A percentile compares a stretch with the other conserved stretches of the same genome.
phyloP scores from a whole-genome alignment of 208 protist genomes.

The Giardia duodenalis region DNA sequence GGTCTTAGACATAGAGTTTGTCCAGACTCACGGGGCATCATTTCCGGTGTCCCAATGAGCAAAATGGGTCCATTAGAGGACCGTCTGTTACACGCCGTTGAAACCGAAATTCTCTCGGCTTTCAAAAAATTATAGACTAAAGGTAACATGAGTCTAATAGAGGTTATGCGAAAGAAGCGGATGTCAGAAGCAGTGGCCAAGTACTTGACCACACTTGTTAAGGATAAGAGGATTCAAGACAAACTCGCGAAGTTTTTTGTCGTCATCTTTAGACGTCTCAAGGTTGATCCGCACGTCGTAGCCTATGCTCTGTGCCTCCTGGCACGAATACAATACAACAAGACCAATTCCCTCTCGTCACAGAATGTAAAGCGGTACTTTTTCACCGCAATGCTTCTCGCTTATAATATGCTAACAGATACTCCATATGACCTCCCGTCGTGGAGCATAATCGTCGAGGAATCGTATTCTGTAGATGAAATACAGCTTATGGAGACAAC shows the following conservation, averaged over 20 bases:
- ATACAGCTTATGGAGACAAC: neutral
- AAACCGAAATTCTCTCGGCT: too few relatives aligned
- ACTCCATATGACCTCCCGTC: neutral
- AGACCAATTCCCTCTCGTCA: neutral
- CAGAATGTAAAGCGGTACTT: constrained; percentile 12
- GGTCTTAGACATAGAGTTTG: too few relatives aligned
- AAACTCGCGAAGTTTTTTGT: neutral
- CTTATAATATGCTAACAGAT: neutral
- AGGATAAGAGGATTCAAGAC: neutral
- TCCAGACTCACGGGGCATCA: too few relatives aligned
- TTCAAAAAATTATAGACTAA: too few relatives aligned
- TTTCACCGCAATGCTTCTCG: neutral
- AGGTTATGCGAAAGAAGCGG: neutral
- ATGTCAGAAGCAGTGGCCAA: neutral
- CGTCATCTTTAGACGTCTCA: neutral
- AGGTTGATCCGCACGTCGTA: neutral
- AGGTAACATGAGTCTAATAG: neutral
- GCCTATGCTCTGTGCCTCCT: neutral
- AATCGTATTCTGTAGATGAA: neutral
- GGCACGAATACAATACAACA: neutral
- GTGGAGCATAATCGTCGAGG: neutral
- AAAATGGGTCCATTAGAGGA: too few relatives aligned
- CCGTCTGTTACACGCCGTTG: too few relatives aligned
- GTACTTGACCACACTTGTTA: neutral
- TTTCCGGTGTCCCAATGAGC: too few relatives aligned